These are phyloP conservation scores for Berberis vulgaris DNA, from an alignment of 164 flowering plant species.

Conservation along the genomic window DNA sequence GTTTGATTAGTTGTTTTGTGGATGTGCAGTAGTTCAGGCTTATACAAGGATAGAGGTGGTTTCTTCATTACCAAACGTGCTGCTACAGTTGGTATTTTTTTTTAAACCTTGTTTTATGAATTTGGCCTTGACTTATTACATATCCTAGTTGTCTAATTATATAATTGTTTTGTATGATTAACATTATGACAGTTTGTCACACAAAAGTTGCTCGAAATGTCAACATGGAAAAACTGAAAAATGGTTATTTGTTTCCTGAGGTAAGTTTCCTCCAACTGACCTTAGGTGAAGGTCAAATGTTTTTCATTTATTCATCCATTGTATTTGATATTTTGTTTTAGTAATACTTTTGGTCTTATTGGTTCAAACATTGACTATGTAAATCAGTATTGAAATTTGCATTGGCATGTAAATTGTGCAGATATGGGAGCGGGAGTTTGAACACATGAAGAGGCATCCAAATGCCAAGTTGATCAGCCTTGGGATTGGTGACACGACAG, in stretches of 20 bases:
- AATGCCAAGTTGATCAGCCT: slow-evolving; percentile 52
- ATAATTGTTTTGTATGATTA: background rate
- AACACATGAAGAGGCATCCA: slow-evolving; percentile 41
- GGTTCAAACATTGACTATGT: background rate
- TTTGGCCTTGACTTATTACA: no score
- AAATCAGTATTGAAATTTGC: no score
- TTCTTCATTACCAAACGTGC: no score
- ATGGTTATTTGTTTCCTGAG: slow-evolving; percentile 59
- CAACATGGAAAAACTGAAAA: slow-evolving; percentile 42
- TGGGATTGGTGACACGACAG: slow-evolving; percentile 59
- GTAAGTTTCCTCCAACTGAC: slow-evolving; percentile 14
- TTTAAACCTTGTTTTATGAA: no score
- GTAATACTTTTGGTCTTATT: background rate
- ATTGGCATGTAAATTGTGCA: slow-evolving; percentile 8
- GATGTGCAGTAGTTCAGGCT: no score
- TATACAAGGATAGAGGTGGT: no score
- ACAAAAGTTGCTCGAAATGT: slow-evolving; percentile 48
- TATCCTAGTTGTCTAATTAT: no score
- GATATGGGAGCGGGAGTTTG: slow-evolving; percentile 35
- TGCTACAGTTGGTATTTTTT: no score
- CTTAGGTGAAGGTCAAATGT: background rate
- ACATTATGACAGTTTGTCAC: slow-evolving; percentile 20
- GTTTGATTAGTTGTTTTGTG: no score
- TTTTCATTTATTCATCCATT: background rate
- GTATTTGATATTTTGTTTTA: background rate